Evolutionary conservation across 495 filamentous ascomycete genomes (phyloP).

Genomic region (Talaromyces stipitatus): DNA sequence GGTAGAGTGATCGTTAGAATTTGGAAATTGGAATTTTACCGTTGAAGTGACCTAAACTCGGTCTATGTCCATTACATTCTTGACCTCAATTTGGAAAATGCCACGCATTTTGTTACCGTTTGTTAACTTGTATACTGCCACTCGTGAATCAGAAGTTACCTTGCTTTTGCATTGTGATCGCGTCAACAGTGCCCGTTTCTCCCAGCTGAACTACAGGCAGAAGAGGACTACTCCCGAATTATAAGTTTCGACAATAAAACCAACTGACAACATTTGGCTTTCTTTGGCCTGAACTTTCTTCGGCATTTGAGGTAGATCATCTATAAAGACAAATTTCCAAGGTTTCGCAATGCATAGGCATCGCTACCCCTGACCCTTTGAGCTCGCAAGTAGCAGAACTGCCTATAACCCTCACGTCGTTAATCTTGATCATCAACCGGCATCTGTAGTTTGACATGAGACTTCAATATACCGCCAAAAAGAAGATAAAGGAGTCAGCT

Average conservation of each 20-base stretch:
- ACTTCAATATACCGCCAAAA: too few species aligned
- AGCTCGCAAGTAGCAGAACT: too few species aligned
- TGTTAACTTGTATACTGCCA: slow-evolving; percentile 2
- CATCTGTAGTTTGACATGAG: too few species aligned
- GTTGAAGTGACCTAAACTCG: not conserved
- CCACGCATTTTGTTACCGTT: not conserved
- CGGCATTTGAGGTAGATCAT: too few species aligned
- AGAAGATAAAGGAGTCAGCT: too few species aligned
- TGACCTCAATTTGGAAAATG: too few species aligned
- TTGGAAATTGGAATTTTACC: not conserved
- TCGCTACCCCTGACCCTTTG: too few species aligned
- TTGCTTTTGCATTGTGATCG: not conserved
- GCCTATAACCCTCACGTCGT: too few species aligned
- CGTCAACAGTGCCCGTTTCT: not conserved
- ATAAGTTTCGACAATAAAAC: not conserved
- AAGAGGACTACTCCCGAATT: not conserved
- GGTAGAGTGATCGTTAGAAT: not conserved
- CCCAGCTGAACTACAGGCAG: not conserved
- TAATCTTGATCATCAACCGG: too few species aligned
- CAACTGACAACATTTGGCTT: not conserved
- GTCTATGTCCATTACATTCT: not conserved
- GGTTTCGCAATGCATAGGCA: too few species aligned
- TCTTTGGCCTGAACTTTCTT: not conserved
- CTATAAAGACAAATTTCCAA: too few species aligned
- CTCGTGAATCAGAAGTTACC: not conserved